Base-by-base conservation (phyloP, 208 protist genomes). In the Leishmania gerbilli region DNA sequence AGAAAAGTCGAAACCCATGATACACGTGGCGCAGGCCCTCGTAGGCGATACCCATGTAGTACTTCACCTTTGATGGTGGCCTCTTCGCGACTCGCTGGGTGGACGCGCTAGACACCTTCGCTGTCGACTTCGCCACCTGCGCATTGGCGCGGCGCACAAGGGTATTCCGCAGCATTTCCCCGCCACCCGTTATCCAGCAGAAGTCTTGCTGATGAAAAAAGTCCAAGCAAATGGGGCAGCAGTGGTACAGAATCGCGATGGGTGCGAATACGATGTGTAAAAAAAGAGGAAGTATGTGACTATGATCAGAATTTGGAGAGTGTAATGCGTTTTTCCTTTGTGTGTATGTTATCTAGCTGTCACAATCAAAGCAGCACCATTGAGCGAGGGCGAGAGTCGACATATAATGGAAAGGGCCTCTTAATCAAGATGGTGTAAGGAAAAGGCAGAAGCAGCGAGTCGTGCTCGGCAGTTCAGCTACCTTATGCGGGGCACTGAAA, bases 1-100 rank as follows among this genome's bases (percentile, higher is more conserved):
- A 95, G 79, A 98, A 98, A 27, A 98, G 81, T 21, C 91, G 93
- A 80, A 98, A 98, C 27, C 95, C 95, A 75, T 98, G 95, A 80
- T 98, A 98, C 6, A 98, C 53, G 67, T 98, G 95, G 34, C 95
- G 91, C 65, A 94, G 64, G 9, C 85, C 93, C 79, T 98, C 93
- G 77, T 87, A 85, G 17, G 71, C 80, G 7, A 82, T 74, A 55
- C 91, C 79, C 31, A 76, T 78, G 55, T 90, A 89, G 37, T 96
- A 82, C 42, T 67, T 77, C 24, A 84, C 2, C 65, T 90, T 90
- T 17, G 80, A 84, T 24, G 75, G 67, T 71, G 76, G 64, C 8
- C 81, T 77, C 37, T 86, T 80, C 2, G 85, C 69, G 17, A 77
- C 69, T 58, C 60, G 71, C 49, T 88, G 85, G 13, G 71, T 47